These are phyloP conservation scores for Aureobasidium sp. DNA, from an alignment of 2,329 filamentous ascomycete genomes.

Conservation along the genomic window DNA sequence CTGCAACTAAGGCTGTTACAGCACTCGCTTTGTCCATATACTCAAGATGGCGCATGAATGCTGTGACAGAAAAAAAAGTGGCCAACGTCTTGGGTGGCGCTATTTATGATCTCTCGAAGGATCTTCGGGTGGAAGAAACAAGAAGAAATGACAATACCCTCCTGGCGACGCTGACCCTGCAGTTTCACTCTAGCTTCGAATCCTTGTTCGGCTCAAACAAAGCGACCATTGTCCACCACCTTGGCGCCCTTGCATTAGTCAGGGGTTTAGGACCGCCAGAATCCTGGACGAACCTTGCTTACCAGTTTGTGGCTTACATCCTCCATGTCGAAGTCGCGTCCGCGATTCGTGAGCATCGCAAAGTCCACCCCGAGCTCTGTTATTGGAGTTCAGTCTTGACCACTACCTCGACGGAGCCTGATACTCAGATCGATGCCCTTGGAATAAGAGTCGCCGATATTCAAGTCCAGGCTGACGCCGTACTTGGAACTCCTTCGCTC, in stretches of 20 bases:
- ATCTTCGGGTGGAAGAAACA: neutral
- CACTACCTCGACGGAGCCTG: neutral
- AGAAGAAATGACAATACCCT: neutral
- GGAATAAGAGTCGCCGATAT: neutral
- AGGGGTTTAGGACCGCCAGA: neutral
- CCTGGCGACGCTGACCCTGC: neutral
- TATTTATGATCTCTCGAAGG: neutral
- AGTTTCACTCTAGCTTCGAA: conserved; percentile 4
- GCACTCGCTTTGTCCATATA: neutral
- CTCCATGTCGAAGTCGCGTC: neutral
- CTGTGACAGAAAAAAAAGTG: neutral
- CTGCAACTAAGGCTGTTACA: neutral
- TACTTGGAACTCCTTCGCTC: neutral
- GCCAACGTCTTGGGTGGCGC: neutral
- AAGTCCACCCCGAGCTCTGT: neutral
- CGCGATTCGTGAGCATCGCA: neutral
- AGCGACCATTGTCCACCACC: neutral
- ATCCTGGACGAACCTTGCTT: neutral
- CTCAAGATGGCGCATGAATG: neutral
- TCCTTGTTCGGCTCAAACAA: neutral
- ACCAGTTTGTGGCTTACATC: neutral
- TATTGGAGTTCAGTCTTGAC: neutral
- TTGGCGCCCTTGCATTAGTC: neutral
- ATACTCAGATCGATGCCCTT: neutral
- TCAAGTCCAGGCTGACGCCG: neutral